phyloP scores from a whole-genome alignment of 805 yeast genomes.

The Yarrowia porcina region DNA sequence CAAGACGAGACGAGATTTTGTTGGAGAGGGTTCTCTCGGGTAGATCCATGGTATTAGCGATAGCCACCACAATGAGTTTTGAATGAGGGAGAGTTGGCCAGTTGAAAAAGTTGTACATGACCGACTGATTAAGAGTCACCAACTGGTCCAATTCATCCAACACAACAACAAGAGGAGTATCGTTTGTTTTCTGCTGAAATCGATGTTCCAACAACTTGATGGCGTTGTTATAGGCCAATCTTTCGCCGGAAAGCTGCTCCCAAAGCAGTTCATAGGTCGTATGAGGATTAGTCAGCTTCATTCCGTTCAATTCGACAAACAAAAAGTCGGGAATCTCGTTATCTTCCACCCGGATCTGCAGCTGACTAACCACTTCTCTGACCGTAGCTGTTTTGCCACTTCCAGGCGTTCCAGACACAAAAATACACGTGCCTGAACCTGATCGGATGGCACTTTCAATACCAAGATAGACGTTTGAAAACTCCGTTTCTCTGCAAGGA shows the following conservation, averaged over 20 bases:
- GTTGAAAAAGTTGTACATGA: conserved; percentile 93
- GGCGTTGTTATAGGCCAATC: conserved; percentile 61
- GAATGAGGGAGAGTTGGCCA: conserved; percentile 90
- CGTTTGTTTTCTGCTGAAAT: conserved; percentile 45
- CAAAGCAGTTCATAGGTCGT: conserved; percentile 80
- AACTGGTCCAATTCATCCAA: conserved; percentile 94
- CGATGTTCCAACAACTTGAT: conserved; percentile 66
- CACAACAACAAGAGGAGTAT: conserved; percentile 65
- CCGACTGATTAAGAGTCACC: conserved; percentile 74
- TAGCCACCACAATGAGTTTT: conserved; percentile 80
- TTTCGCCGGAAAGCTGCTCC: conserved; percentile 59
- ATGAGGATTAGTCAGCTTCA: conserved; percentile 74
- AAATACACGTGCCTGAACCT: conserved; percentile 76
- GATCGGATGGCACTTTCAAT: conserved; percentile 69
- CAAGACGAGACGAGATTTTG: conserved; percentile 87
- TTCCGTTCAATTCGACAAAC: conserved; percentile 85
- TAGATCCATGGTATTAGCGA: conserved; percentile 95
- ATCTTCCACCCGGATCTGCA: conserved; percentile 45
- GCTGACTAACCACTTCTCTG: conserved; percentile 73
- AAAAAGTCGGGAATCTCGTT: conserved; percentile 52
- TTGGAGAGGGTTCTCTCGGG: conserved; percentile 86
- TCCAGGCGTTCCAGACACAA: conserved; percentile 96
- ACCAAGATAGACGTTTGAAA: conserved; percentile 61
- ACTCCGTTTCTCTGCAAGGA: conserved; percentile 87
- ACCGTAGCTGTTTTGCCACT: conserved; percentile 96